These are phyloP conservation scores for Lotmaria passim DNA, from an alignment of 208 protist species.

Conservation along the genomic window DNA sequence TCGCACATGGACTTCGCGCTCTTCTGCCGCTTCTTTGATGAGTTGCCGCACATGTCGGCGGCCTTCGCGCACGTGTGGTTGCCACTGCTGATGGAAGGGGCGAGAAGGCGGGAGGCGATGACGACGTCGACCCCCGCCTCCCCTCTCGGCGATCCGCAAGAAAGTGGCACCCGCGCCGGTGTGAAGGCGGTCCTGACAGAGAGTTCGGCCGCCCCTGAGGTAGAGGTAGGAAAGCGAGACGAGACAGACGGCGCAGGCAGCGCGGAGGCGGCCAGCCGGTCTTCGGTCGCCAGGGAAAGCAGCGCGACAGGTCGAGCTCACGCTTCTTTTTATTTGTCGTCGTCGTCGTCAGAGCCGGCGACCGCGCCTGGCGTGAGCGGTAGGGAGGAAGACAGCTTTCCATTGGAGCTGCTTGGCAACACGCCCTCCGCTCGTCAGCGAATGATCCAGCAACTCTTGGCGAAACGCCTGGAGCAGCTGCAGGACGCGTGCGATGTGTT, in stretches of 20 bases:
- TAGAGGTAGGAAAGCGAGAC: neutral
- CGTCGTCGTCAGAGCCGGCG: neutral
- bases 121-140: neutral
- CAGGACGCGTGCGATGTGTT: slow-evolving; percentile 32
- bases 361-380: neutral
- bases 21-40: slow-evolving; percentile 79
- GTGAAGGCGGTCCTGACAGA: neutral
- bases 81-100: slow-evolving; percentile 37
- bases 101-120: no score
- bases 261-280: neutral
- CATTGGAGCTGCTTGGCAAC: slow-evolving; percentile 40
- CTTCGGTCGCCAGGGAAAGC: neutral
- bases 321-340: no score
- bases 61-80: slow-evolving; percentile 82
- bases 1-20: slow-evolving; percentile 65
- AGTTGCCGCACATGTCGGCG: slow-evolving; percentile 59
- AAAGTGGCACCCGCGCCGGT: neutral
- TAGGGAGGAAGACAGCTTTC: slow-evolving; percentile 30
- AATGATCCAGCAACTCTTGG: slow-evolving; percentile 35
- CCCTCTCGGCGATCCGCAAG: neutral
- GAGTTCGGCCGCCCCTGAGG: neutral
- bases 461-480: slow-evolving; percentile 36
- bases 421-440: slow-evolving; percentile 23
- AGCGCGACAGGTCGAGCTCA: neutral
- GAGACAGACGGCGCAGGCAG: neutral